A percentile compares a stretch with the other conserved stretches of the same genome.
Evolutionary conservation across 768 basidiomycete genomes (phyloP).

Genomic region (Agrocybe praecox): DNA sequence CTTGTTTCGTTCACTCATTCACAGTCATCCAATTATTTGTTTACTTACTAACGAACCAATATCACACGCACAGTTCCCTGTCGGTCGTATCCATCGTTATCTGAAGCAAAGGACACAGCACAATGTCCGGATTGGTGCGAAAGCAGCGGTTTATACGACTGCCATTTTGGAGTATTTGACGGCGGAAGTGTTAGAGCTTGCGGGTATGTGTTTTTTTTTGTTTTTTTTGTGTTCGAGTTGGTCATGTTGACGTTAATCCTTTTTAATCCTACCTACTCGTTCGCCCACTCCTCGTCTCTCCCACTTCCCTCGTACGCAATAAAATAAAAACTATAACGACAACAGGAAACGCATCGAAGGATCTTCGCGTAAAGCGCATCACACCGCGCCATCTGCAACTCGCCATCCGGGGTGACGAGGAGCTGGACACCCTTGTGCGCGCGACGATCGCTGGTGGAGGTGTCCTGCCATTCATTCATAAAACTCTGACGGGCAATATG

Average conservation of each 20-base stretch:
- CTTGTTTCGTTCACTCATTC: too few species aligned
- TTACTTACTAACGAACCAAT: too few species aligned
- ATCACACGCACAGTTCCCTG: too few species aligned
- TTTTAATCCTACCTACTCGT: too few species aligned
- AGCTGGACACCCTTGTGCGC: slow-evolving; percentile 92
- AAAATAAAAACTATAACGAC: too few species aligned
- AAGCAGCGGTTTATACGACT: slow-evolving; percentile 95
- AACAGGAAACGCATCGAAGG: slow-evolving; percentile 95
- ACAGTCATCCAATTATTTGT: too few species aligned
- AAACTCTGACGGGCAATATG: slow-evolving; percentile 63
- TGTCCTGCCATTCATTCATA: slow-evolving; percentile 88
- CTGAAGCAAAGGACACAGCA: slow-evolving; percentile 91
- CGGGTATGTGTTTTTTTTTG: slow-evolving; percentile 57
- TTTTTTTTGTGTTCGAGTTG: not conserved
- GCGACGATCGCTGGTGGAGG: slow-evolving; percentile 94
- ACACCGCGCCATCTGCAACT: slow-evolving; percentile 95
- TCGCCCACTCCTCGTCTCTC: too few species aligned
- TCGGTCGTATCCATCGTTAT: slow-evolving; percentile 97
- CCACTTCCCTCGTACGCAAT: too few species aligned
- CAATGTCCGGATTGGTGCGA: slow-evolving; percentile 95
- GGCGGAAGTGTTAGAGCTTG: slow-evolving; percentile 94
- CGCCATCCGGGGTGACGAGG: slow-evolving; percentile 96
- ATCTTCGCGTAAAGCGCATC: slow-evolving; percentile 96
- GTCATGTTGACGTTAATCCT: too few species aligned
- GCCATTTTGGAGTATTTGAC: slow-evolving; percentile 96